Conservation (phyloP, 768 basidiomycete genomes). For the Tylopilus balloui region DNA sequence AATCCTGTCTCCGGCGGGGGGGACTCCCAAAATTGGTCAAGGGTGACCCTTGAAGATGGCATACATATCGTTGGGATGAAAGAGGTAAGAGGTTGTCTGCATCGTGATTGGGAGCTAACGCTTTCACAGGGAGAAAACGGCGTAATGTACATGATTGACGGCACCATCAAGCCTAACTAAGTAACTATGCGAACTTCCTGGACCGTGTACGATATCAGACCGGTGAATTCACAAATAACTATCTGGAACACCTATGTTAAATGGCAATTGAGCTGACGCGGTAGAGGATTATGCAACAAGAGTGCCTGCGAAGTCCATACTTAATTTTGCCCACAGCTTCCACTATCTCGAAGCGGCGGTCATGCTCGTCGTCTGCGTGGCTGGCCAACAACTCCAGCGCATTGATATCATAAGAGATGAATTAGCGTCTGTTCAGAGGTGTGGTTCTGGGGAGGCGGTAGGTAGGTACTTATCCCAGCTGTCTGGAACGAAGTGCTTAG, state of each 20-base stretch:
- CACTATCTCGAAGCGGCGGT: too few relatives aligned
- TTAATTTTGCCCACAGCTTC: too few relatives aligned
- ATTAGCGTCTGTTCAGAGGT: too few relatives aligned
- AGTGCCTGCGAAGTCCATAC: too few relatives aligned
- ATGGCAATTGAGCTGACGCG: not conserved
- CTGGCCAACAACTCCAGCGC: too few relatives aligned
- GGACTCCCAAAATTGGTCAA: slow-evolving; percentile 50
- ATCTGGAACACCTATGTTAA: not conserved
- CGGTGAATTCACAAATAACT: not conserved
- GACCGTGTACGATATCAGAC: not conserved
- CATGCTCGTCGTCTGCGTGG: too few relatives aligned
- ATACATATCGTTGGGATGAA: slow-evolving; percentile 54
- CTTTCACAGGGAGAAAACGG: slow-evolving; percentile 39
- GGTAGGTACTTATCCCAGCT: too few relatives aligned
- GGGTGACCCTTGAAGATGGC: slow-evolving; percentile 52
- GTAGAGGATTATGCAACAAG: too few relatives aligned
- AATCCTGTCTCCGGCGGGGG: slow-evolving; percentile 32
- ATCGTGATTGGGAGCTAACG: slow-evolving; percentile 1
- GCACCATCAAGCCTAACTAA: slow-evolving; percentile 28
- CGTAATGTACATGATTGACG: slow-evolving; percentile 41
- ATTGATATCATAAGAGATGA: too few relatives aligned
- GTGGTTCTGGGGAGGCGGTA: too few relatives aligned
- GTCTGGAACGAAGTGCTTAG: too few relatives aligned
- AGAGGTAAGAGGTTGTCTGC: slow-evolving; percentile 42
- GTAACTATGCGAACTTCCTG: not conserved